A percentile compares a stretch with the other conserved stretches of the same genome.
These are phyloP conservation scores for Paracorniculantispora psalliotae DNA, from an alignment of 2,329 filamentous ascomycete species.

Conservation along the genomic window DNA sequence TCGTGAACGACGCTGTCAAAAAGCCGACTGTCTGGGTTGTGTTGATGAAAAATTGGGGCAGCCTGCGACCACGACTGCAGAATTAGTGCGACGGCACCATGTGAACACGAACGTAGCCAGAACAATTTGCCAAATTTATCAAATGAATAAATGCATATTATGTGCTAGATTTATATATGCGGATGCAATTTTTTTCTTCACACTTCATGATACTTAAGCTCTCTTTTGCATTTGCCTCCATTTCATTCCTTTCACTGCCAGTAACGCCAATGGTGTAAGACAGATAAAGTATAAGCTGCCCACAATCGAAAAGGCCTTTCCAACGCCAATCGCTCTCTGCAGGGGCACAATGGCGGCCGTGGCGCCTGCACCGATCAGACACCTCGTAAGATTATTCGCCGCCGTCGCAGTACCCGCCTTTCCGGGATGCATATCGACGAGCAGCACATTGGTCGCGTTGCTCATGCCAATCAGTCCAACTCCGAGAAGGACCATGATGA, in stretches of 20 bases:
- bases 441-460: constrained; percentile 46
- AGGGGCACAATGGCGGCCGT: constrained; percentile 49
- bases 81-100: background rate
- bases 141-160: too few relatives aligned
- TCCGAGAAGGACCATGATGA: constrained; percentile 43
- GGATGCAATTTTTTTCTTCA: background rate
- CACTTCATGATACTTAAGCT: background rate
- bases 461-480: constrained; percentile 49
- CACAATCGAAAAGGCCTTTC: constrained; percentile 48
- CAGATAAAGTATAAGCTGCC: constrained; percentile 37
- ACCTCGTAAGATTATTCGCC: constrained; percentile 52
- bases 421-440: constrained; percentile 52
- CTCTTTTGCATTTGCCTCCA: constrained; percentile 36
- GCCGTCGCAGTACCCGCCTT: constrained; percentile 50
- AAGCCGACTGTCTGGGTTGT: background rate
- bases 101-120: too few relatives aligned
- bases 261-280: constrained; percentile 34
- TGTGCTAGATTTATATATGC: too few relatives aligned
- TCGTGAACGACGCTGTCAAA: background rate
- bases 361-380: constrained; percentile 48
- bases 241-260: constrained; percentile 37
- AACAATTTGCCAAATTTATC: too few relatives aligned
- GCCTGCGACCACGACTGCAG: background rate
- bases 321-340: constrained; percentile 44
- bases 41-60: constrained; percentile 1